Percentiles rank a stretch among this genome's conserved stretches.
phyloP scores from a whole-genome alignment of 2,329 filamentous ascomycete genomes.

The Alternaria postmessia region DNA sequence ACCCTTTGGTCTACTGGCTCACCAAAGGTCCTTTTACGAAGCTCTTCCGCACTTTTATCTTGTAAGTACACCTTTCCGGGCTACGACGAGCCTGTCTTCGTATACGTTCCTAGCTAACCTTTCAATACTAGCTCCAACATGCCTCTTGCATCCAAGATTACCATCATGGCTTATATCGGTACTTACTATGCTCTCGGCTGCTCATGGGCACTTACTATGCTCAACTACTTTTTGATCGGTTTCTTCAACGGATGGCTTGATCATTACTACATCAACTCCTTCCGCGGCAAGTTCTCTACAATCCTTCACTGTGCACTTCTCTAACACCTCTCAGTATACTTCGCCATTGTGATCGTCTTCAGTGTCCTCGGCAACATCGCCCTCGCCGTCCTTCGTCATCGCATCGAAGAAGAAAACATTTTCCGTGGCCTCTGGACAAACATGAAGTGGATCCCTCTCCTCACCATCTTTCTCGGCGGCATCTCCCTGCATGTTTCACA shows the following conservation, averaged over 20 bases:
- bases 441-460: slow-evolving; percentile 69
- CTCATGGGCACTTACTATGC: slow-evolving; percentile 70
- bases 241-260: slow-evolving; percentile 79
- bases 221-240: slow-evolving; percentile 76
- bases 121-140: slow-evolving; percentile 59
- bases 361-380: slow-evolving; percentile 67
- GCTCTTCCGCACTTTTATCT: slow-evolving; percentile 68
- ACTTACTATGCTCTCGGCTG: slow-evolving; percentile 77
- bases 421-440: slow-evolving; percentile 63
- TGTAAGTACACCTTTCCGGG: slow-evolving; percentile 12
- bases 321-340: slow-evolving; percentile 56
- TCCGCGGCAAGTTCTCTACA: slow-evolving; percentile 54
- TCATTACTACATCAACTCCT: slow-evolving; percentile 81
- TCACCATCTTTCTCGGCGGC: slow-evolving; percentile 84
- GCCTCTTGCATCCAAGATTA: slow-evolving; percentile 71
- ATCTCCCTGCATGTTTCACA: slow-evolving; percentile 82
- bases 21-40: slow-evolving; percentile 70
- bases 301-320: not conserved
- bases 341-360: slow-evolving; percentile 71
- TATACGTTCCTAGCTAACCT: not conserved
- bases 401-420: slow-evolving; percentile 63
- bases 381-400: slow-evolving; percentile 70
- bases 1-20: slow-evolving; percentile 70
- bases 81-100: not conserved
- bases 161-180: slow-evolving; percentile 74